These are phyloP conservation scores for Stereum hirsutum DNA, from an alignment of 1,284 basidiomycete genomes.

Conservation along the genomic window DNA sequence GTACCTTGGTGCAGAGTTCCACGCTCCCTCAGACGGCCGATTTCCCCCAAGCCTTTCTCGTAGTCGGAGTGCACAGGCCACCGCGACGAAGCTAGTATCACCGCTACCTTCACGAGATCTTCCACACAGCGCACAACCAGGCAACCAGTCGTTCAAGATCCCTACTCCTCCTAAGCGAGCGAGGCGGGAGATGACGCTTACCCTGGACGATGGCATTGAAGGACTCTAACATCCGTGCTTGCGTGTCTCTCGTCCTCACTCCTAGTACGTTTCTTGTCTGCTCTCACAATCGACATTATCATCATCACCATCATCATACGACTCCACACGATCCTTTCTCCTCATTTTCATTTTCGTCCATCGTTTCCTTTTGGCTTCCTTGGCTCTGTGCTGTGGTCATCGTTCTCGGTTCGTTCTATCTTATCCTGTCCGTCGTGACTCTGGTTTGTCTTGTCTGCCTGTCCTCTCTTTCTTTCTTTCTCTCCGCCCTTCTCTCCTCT, in stretches of 20 bases:
- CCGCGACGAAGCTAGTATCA: conserved; percentile 26
- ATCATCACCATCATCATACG: too few relatives aligned
- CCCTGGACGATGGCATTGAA: conserved; percentile 6
- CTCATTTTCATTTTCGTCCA: too few relatives aligned
- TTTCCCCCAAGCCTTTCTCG: conserved; percentile 47
- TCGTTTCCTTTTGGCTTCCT: too few relatives aligned
- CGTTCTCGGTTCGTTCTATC: too few relatives aligned
- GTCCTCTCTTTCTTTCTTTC: too few relatives aligned
- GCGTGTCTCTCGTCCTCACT: conserved; percentile 89
- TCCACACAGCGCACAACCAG: conserved; percentile 48
- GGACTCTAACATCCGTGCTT: conserved; percentile 40
- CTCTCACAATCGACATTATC: too few relatives aligned
- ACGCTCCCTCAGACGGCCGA: conserved; percentile 29
- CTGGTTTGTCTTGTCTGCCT: too few relatives aligned
- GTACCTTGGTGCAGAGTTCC: too few relatives aligned
- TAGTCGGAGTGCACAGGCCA: conserved; percentile 45
- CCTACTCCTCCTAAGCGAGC: conserved; percentile 18
- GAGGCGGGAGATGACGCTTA: background rate
- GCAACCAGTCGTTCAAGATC: conserved; percentile 37
- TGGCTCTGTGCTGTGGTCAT: too few relatives aligned
- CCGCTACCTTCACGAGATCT: conserved; percentile 24
- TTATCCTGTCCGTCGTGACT: too few relatives aligned
- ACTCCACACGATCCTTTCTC: too few relatives aligned
- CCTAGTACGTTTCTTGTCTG: conserved; percentile 67
- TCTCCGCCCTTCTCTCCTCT: too few relatives aligned